Evolutionary conservation across 2,329 filamentous ascomycete species (phyloP).

Genomic region (Aureobasidium sp.): DNA sequence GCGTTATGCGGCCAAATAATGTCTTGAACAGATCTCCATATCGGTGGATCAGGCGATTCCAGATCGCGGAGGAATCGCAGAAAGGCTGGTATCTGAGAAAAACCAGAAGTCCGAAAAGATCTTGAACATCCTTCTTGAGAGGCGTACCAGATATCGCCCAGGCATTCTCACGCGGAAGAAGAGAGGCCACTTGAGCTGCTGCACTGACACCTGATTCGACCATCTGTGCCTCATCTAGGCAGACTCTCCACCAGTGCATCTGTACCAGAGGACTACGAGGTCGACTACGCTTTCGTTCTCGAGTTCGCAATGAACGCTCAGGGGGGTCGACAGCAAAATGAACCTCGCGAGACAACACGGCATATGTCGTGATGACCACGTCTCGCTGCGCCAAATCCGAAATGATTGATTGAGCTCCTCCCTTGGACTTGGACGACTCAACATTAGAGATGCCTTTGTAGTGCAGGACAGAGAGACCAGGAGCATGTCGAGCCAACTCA

Average conservation of each 20-base stretch:
- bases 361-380: slow-evolving; percentile 57
- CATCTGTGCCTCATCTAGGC: slow-evolving; percentile 76
- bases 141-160: slow-evolving; percentile 94
- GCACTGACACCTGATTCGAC: slow-evolving; percentile 82
- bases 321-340: slow-evolving; percentile 68
- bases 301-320: slow-evolving; percentile 56
- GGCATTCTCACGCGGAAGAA: slow-evolving; percentile 75
- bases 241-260: slow-evolving; percentile 81
- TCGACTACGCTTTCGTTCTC: slow-evolving; percentile 56
- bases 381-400: slow-evolving; percentile 44
- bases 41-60: slow-evolving; percentile 55
- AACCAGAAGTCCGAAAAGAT: slow-evolving; percentile 71
- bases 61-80: slow-evolving; percentile 55
- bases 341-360: slow-evolving; percentile 70
- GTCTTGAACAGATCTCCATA: slow-evolving; percentile 50
- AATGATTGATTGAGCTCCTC: slow-evolving; percentile 35
- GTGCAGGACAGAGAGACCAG: slow-evolving; percentile 48
- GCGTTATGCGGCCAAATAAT: slow-evolving; percentile 64
- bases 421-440: slow-evolving; percentile 28
- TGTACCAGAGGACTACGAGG: slow-evolving; percentile 69
- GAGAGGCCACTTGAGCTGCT: slow-evolving; percentile 70
- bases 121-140: slow-evolving; percentile 68
- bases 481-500: slow-evolving; percentile 53
- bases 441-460: slow-evolving; percentile 46
- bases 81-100: slow-evolving; percentile 79